Evolutionary conservation across 2,329 filamentous ascomycete genomes (phyloP), one percentile per base, ranked within the genome.

Genomic region (Trichoderma lentiforme): DNA sequence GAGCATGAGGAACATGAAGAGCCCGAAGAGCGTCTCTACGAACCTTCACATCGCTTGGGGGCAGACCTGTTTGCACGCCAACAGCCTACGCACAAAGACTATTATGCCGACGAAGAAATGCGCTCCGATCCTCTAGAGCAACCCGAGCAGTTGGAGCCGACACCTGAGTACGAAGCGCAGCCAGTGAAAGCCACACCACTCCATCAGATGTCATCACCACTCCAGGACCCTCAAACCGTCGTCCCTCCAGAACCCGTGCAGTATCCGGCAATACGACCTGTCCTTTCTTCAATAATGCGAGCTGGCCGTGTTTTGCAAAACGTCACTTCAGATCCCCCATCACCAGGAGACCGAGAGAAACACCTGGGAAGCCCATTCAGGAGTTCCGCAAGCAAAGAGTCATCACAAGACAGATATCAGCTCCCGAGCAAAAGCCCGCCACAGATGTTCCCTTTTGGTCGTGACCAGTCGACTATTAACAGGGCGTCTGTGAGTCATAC

Each of bases 291-390:
- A 2, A 89, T 89, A 43, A 85, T 90, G n/a, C 83, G 87, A 60
- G 88, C 84, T 30, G 88, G 87, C 3, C 82, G 86, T 62, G 87
- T 84, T 34, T 79, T 90, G 15, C 88, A 89, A 75, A 87, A 84
- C 72, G 85, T 90, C 47, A 87, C 88, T 12, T 89, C 87, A 0
- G 88, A 89, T 73, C 86, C 86, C 8, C 86, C 87, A 0, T 89
- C 88, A 0, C 88, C 88, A 1, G 85, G 86, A 65, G 82, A 79
- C 7, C 82, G 82, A n/a, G 85, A 86, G 57, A 82, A 83, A 39
- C 84, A 85, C 12, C 79, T 90, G 3, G 83, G 87, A 15, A 90
- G 88, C 70, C 88, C 88, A 0, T 90, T 90, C 74, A 83, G 85
- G 66, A 79, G 80, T 56, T 82, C 82, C 9, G 80, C 75, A 18